Base-by-base conservation (phyloP, 768 basidiomycete species). In the Coprinopsis sp. region DNA sequence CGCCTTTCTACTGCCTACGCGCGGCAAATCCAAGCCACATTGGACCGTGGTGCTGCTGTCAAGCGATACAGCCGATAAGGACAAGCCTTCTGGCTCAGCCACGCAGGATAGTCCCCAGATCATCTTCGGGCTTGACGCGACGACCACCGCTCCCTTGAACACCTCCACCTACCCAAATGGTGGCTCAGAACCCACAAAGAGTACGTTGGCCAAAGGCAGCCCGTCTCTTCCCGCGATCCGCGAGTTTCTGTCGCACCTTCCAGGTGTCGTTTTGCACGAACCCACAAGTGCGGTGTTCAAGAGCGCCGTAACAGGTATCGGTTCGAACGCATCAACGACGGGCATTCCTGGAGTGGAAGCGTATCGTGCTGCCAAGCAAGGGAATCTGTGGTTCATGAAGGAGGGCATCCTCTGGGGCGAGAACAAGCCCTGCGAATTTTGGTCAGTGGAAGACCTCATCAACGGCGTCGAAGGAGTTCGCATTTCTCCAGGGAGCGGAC, bases 401-500 rank as follows among this genome's bases (percentile, higher is more conserved):
- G 67, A 69, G 19, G 87, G 86, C 5, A 71, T 90, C 13, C 71
- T 90, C 6, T 84, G 83, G 77, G 85, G 82, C 19, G 82, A 87
- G 58, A 78, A 76, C 57, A 84, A 84, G 52, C 85, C 85, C 2
- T 87, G 83, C 56, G 83, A 87, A 53, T 89, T 86, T 56, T 89
- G 87, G 81, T 64, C 80, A 3, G 63, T 84, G 19, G 68, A 72
- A 36, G 77, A 82, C 52, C 61, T 90, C n/a, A 59, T 76, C 14
- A 63, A 68, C 42, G 73, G 68, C 47, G 60, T 56, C 21, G 77
- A 78, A 16, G 81, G 72, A 13, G 65, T 79, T 59, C 53, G 77
- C 38, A 60, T 85, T 19, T 65, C 82, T 37, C 79, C 77, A 19
- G 82, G 80, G 12, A 79, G 77, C 6, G 88, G 86, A 3, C 67